Evolutionary conservation across 1,284 basidiomycete species (phyloP), one percentile per base, ranked within the genome.

Genomic region (Microstroma glucosiphilum): DNA sequence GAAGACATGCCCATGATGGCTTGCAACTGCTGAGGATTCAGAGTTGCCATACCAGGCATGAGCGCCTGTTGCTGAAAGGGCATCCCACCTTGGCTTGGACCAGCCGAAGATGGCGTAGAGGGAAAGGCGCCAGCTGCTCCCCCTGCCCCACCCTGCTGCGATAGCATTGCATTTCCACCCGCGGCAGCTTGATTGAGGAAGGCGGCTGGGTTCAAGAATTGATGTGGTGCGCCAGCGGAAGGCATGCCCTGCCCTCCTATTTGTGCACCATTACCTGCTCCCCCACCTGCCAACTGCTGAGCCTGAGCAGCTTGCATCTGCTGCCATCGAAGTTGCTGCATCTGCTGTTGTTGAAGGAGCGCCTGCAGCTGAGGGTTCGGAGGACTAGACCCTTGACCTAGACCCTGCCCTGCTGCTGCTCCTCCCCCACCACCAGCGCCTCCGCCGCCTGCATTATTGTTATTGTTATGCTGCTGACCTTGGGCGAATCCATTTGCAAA

Each of bases 1-100:
- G 17, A 4, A 17, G 43, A 48, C 21, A 21, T 21, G 43, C 6
- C 43, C 43, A 54, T 21, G 21, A 54, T 54, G 15, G 51, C 15
- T 25, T 54, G 51, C 17, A 54, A 21, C 51, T 54, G 51, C 51
- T 54, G 51, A 13, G 51, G 51, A 25, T 54, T 54, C 21, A 54
- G 21, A 4, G 21, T 26, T 2, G 21, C 6, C 13, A 54, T 19
- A 25, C 51, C 51, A 25, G 51, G 21, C 51, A 54, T 54, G 51
- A 54, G 25, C 26, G 51, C 21, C 26, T 54, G 51, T 6, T 19
- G n/a, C 21, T 12, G 6, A 48, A 48, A 48, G 43, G 15, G 12
- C 43, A n/a, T 17, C 21, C 43, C 43, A 6, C 43, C 43, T 21
- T 48, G 43, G 21, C 17, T 17, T 21, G 21, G 15, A 48, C 43